Evolutionary conservation across 306 rosid genomes (phyloP).

Genomic region (Mucuna pruriens): DNA sequence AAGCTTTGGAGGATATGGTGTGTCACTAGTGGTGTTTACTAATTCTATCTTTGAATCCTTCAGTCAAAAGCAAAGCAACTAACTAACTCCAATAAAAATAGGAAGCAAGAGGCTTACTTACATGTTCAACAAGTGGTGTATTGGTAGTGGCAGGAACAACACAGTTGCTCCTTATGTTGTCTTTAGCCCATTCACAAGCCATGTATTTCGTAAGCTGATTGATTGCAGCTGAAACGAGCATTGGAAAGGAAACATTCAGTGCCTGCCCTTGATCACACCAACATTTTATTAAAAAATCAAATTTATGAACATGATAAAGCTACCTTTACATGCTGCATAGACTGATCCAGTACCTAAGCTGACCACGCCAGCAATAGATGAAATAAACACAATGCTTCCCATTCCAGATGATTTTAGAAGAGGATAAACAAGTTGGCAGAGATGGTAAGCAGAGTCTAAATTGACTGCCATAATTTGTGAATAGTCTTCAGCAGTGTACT

Average conservation of each 20-base stretch:
- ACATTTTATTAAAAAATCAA: neutral
- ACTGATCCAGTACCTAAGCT: slow-evolving; percentile 63
- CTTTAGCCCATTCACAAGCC: slow-evolving; percentile 97
- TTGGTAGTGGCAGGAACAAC: slow-evolving; percentile 82
- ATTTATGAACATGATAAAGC: neutral
- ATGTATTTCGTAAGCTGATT: slow-evolving; percentile 79
- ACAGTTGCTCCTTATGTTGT: slow-evolving; percentile 77
- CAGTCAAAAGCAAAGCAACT: neutral
- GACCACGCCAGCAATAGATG: slow-evolving; percentile 70
- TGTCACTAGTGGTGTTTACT: neutral
- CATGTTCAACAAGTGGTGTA: slow-evolving; percentile 70
- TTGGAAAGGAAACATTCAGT: slow-evolving; percentile 10
- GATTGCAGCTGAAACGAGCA: slow-evolving; percentile 72
- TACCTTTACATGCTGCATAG: slow-evolving; percentile 84
- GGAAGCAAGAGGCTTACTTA: slow-evolving; percentile 54
- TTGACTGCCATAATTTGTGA: slow-evolving; percentile 59
- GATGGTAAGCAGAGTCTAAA: slow-evolving; percentile 71
- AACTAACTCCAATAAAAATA: slow-evolving; percentile 10
- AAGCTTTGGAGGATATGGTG: slow-evolving; percentile 2
- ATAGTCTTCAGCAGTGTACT: slow-evolving; percentile 66
- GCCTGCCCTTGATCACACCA: slow-evolving; percentile 10
- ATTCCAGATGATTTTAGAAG: slow-evolving; percentile 75
- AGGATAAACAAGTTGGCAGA: slow-evolving; percentile 78
- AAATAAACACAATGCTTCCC: slow-evolving; percentile 87
- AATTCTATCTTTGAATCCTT: neutral